Evolutionary conservation across 345 rosid species (phyloP).

Genomic region (Lepidium sativum): DNA sequence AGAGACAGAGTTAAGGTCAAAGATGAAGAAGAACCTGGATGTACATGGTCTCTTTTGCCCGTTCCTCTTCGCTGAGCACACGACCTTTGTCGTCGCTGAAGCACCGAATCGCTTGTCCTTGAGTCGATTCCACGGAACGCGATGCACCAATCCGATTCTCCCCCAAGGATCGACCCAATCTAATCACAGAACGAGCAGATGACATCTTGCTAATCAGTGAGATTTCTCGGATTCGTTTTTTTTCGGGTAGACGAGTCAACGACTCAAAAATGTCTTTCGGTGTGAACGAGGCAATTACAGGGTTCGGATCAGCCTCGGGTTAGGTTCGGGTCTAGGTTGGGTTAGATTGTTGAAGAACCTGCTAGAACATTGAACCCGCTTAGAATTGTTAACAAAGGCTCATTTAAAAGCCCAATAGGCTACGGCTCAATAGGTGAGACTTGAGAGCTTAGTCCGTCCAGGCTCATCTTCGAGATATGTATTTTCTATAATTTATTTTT

Average conservation of each 20-base stretch:
- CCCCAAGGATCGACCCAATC: constrained; percentile 35
- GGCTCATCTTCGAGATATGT: no score
- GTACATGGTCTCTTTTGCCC: constrained; percentile 67
- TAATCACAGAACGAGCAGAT: constrained; percentile 30
- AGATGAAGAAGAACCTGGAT: constrained; percentile 40
- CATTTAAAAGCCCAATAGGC: neutral
- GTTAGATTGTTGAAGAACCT: neutral
- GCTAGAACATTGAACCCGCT: neutral
- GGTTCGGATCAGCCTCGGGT: no score
- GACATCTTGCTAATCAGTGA: constrained; percentile 28
- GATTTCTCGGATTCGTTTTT: neutral
- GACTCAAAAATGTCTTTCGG: no score
- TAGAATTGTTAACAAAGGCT: no score
- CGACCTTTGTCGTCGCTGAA: constrained; percentile 65
- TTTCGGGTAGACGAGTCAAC: no score
- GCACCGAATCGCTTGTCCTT: constrained; percentile 40
- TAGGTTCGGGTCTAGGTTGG: no score
- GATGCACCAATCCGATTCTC: constrained; percentile 26
- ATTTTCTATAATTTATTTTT: neutral
- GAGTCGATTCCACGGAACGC: constrained; percentile 36
- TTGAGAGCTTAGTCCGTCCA: no score
- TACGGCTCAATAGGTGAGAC: neutral
- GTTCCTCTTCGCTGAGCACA: constrained; percentile 81
- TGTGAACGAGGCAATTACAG: no score
- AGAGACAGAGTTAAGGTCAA: neutral